Percentiles rank a stretch among this genome's conserved stretches.
These are phyloP conservation scores for Sporothrix pseudoabietina DNA, from an alignment of 2,329 filamentous ascomycete genomes.

Conservation along the genomic window DNA sequence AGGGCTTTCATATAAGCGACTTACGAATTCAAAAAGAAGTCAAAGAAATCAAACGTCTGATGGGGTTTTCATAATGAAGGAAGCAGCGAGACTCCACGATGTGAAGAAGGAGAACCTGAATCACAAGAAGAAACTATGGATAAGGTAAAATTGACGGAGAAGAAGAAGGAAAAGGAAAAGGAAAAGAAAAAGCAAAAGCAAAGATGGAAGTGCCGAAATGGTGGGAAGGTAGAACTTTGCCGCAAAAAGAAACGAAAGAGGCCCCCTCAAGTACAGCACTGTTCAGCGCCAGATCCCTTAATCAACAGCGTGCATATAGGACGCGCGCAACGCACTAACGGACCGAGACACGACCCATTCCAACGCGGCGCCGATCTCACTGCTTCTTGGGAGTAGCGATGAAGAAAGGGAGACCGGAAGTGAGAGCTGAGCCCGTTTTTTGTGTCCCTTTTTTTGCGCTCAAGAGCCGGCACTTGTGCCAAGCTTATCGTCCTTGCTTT, in stretches of 20 bases:
- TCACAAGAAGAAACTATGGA: slow-evolving; percentile 9
- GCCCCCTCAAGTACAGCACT: neutral
- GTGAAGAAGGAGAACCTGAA: neutral
- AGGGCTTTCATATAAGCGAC: too few relatives aligned
- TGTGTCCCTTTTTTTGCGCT: neutral
- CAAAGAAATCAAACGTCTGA: neutral
- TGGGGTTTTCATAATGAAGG: neutral
- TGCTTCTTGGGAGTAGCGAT: neutral
- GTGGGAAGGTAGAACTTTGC: neutral
- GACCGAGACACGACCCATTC: neutral
- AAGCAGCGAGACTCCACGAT: neutral
- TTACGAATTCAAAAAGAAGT: neutral
- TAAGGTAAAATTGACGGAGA: neutral
- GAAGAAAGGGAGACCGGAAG: neutral
- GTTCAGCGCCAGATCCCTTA: neutral
- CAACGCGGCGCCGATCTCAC: neutral
- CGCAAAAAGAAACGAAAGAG: neutral
- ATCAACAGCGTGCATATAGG: neutral
- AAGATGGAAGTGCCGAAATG: neutral
- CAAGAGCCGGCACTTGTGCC: neutral
- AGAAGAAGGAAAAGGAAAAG: neutral
- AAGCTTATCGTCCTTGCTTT: neutral
- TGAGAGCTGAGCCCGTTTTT: neutral
- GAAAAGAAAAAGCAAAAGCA: neutral
- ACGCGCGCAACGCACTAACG: neutral